phyloP scores from a whole-genome alignment of 2,329 filamentous ascomycete genomes.

The Penicillium hesseltinei region DNA sequence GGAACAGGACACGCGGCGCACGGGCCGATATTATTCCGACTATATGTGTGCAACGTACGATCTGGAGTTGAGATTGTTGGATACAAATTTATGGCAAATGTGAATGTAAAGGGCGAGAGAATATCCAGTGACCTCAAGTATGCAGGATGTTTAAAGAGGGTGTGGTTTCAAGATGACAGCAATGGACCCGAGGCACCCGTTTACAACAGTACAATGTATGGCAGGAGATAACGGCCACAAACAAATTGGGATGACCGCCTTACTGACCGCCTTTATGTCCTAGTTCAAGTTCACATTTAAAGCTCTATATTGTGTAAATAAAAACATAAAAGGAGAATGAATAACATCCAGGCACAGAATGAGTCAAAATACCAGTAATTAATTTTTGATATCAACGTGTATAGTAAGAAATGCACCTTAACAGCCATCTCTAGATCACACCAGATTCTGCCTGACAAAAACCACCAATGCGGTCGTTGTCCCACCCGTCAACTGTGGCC shows the following conservation, averaged over 20 bases:
- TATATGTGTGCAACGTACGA: constrained; percentile 11
- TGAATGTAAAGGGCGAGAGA: not conserved
- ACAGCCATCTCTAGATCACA: not conserved
- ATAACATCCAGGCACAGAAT: rapidly evolving
- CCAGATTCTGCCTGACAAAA: not conserved
- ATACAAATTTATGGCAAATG: not conserved
- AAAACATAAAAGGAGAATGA: not conserved
- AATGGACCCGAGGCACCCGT: not conserved
- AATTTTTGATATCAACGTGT: too few species aligned
- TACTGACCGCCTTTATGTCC: not conserved
- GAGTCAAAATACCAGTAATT: too few species aligned
- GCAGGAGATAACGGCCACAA: not conserved
- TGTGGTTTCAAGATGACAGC: not conserved
- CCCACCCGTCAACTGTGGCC: constrained; percentile 14
- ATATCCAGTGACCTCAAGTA: not conserved
- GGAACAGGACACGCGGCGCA: constrained; percentile 28
- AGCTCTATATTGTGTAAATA: not conserved
- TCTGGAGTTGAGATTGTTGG: not conserved
- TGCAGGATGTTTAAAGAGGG: not conserved
- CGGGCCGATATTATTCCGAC: constrained; percentile 38
- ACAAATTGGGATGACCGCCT: not conserved
- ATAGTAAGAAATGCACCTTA: too few species aligned
- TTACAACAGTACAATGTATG: not conserved
- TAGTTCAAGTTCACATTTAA: not conserved
- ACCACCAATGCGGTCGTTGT: not conserved